These are phyloP conservation scores for Ehretia macrophylla DNA, from an alignment of 257 asterid genomes.

Conservation along the genomic window DNA sequence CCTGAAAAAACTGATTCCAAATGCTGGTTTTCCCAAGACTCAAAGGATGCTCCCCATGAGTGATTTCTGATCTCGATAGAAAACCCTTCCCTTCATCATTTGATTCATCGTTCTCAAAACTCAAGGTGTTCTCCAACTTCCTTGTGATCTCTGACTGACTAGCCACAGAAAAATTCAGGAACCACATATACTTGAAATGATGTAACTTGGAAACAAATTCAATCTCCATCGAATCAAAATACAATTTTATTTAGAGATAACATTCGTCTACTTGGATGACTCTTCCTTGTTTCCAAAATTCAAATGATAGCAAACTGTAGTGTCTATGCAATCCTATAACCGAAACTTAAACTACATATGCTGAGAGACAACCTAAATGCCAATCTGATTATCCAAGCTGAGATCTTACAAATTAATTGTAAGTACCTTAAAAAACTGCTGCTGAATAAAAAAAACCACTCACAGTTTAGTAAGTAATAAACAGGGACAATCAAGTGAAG, in stretches of 20 bases:
- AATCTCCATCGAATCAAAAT: conserved; percentile 5
- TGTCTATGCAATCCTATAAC: neutral
- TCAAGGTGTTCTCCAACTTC: conserved; percentile 64
- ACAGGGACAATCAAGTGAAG: too few species aligned
- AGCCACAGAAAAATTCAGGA: conserved; percentile 81
- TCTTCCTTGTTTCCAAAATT: neutral
- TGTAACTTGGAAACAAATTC: conserved; percentile 16
- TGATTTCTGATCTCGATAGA: conserved; percentile 82
- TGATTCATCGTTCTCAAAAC: conserved; percentile 52
- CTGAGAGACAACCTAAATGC: too few species aligned
- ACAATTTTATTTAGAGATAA: too few species aligned
- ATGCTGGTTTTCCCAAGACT: conserved; percentile 87
- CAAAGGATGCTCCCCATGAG: conserved; percentile 91
- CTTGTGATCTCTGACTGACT: conserved; percentile 94
- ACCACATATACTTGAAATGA: conserved; percentile 33
- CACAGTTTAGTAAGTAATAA: too few species aligned
- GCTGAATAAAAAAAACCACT: too few species aligned
- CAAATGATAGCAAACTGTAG: neutral
- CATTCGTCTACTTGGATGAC: neutral
- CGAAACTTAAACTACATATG: too few species aligned
- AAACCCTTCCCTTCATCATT: conserved; percentile 51
- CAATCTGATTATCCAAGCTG: too few species aligned
- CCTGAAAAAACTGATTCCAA: conserved; percentile 97
- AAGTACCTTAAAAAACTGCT: too few species aligned
- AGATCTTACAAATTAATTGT: too few species aligned